Evolutionary conservation across 768 basidiomycete genomes (phyloP), one percentile per base, ranked within the genome.

Genomic region (Rhodotorula paludigena): DNA sequence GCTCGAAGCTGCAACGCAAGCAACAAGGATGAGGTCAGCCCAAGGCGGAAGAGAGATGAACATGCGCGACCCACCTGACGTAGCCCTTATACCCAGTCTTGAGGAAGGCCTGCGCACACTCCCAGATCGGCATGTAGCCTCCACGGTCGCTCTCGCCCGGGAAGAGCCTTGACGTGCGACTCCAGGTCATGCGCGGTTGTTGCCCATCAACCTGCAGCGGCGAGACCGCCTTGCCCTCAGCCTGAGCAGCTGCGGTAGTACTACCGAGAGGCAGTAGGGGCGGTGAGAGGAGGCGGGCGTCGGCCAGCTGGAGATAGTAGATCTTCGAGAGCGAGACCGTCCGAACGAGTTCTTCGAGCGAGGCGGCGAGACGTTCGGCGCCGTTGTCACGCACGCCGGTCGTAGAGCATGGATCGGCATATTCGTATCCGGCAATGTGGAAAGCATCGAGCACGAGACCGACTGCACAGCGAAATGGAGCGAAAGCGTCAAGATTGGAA

Each of bases 401-500:
- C 0, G 58, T 58, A 3, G 53, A 4, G 16, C 64, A 49, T 0
- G 64, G 69, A 39, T 70, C 64, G 21, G 69, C 69, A n/a, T 57
- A 70, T 41, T 70, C 68, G 53, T 44, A 60, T 23, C 69, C 69
- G 11, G 64, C 69, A 33, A 70, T 66, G 44, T 70, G 69, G 69
- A 48, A 45, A 23, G 45, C 12, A 33, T 56, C 55, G 39, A 56
- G 55, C 28, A 56, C 55, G 41, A 56, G 14, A 20, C 55, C 39
- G 8, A 56, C 60, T 41, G 51, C 51, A 7, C 20, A 18, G 23
- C 41, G 55, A 41, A 20, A 18, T 18, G n/a, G 8, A 15, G 35
- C 21, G 23, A 58, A 52, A 35, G 16, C 18, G 10, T 21, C 25
- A 36, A 33, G 41, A 18, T 15, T 12, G 32, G 7, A 5, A 42